A percentile compares a stretch with the other conserved stretches of the same genome.
phyloP scores from a whole-genome alignment of 148 eudicot genomes.

The Cornus kousa region DNA sequence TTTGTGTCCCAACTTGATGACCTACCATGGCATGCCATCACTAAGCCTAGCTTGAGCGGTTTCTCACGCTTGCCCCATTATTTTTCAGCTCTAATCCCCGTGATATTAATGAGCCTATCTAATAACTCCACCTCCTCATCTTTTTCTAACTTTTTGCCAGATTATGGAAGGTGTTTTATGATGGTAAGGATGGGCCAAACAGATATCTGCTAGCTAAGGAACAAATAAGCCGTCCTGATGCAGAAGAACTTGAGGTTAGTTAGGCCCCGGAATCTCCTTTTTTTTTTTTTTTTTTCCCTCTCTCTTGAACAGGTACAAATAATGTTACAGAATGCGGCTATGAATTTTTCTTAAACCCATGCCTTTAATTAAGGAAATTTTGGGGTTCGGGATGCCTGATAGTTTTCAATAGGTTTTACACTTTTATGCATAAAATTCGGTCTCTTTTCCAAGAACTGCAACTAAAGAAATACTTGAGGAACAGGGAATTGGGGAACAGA shows the following conservation, averaged over 20 bases:
- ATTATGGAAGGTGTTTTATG: slow-evolving; percentile 93
- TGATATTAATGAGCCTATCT: neutral
- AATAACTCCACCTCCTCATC: neutral
- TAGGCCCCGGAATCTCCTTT: slow-evolving; percentile 3
- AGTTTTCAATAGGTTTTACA: neutral
- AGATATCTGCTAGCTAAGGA: slow-evolving; percentile 89
- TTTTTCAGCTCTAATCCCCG: neutral
- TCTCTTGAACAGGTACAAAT: neutral
- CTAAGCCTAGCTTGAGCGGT: neutral
- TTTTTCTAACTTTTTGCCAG: slow-evolving; percentile 30
- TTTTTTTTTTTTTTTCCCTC: too few relatives aligned
- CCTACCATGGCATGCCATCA: neutral
- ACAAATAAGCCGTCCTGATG: slow-evolving; percentile 70
- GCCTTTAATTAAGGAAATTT: too few relatives aligned
- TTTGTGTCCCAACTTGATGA: neutral
- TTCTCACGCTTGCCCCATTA: neutral
- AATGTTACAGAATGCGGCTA: neutral
- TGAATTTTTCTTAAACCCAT: neutral
- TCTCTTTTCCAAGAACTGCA: neutral
- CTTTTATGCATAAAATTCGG: too few relatives aligned
- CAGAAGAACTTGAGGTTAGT: slow-evolving; percentile 92
- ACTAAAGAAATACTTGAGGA: neutral
- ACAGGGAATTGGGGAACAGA: neutral
- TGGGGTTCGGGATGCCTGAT: neutral
- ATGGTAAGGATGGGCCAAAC: slow-evolving; percentile 78